Percentiles rank a stretch among this genome's conserved stretches.
Evolutionary conservation across 306 rosid genomes (phyloP).

Genomic region (Lupinus albus): DNA sequence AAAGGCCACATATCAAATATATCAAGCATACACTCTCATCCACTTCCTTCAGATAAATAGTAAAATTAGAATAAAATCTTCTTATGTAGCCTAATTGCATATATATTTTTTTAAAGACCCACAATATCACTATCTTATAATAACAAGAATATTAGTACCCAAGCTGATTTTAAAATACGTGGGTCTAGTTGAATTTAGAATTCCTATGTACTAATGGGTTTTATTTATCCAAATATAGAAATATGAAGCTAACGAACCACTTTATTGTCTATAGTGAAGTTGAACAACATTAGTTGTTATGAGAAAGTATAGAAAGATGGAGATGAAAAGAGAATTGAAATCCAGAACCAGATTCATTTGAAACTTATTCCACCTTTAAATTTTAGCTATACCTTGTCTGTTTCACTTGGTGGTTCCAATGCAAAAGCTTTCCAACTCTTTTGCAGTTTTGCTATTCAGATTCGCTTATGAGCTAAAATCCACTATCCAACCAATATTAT

Average conservation of each 20-base stretch:
- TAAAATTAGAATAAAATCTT: not conserved
- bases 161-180: conserved; percentile 3
- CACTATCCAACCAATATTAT: conserved; percentile 13
- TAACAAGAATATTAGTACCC: not conserved
- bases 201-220: not conserved
- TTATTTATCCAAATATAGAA: not conserved
- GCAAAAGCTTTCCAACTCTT: conserved; percentile 39
- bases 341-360: conserved; percentile 50
- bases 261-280: not conserved
- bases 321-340: conserved; percentile 19
- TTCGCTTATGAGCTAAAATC: conserved; percentile 41
- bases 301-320: conserved; percentile 2
- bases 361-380: conserved; percentile 40
- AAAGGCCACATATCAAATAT: no score
- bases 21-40: no score
- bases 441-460: conserved; percentile 40
- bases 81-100: not conserved
- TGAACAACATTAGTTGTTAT: conserved; percentile 8
- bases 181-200: conserved; percentile 6
- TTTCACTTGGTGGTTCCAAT: conserved; percentile 52
- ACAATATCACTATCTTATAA: not conserved
- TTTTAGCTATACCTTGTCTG: conserved; percentile 37
- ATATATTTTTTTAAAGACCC: not conserved
- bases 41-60: no score
- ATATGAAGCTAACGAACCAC: not conserved